Evolutionary conservation across 257 asterid species (phyloP).

Genomic region (Phtheirospermum japonicum): DNA sequence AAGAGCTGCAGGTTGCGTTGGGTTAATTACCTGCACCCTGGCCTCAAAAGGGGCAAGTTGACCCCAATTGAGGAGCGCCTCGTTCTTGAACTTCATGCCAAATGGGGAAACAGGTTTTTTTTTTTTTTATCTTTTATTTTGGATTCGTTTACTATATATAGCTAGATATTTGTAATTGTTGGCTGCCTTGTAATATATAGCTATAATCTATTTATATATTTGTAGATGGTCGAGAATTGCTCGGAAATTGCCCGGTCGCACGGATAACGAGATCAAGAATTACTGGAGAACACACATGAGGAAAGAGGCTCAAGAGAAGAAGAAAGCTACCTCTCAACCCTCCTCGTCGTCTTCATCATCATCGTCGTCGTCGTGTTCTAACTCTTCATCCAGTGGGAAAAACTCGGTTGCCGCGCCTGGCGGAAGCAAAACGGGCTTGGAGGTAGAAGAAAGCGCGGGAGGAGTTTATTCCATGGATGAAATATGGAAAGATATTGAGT

Average conservation of each 20-base stretch:
- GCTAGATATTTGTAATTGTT: too few relatives aligned
- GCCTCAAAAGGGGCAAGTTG: slow-evolving; percentile 79
- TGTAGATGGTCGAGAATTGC: slow-evolving; percentile 95
- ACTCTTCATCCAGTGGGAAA: slow-evolving; percentile 39
- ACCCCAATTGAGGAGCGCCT: slow-evolving; percentile 77
- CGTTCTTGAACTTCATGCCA: slow-evolving; percentile 72
- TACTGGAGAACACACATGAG: slow-evolving; percentile 95
- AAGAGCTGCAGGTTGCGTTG: slow-evolving; percentile 95
- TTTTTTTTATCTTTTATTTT: too few relatives aligned
- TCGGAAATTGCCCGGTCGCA: slow-evolving; percentile 82
- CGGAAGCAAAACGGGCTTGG: slow-evolving; percentile 25
- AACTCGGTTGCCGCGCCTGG: slow-evolving; percentile 2
- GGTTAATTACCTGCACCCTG: slow-evolving; percentile 89
- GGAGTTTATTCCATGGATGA: slow-evolving; percentile 70
- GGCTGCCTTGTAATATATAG: too few relatives aligned
- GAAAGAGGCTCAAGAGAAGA: slow-evolving; percentile 75
- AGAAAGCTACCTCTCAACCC: slow-evolving; percentile 30
- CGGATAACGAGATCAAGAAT: slow-evolving; percentile 91
- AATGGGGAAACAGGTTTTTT: slow-evolving; percentile 82
- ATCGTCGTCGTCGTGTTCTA: slow-evolving; percentile 41
- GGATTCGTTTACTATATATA: too few relatives aligned
- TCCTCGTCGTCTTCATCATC: slow-evolving; percentile 14
- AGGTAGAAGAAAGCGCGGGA: slow-evolving; percentile 34
- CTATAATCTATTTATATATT: not conserved
- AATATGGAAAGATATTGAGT: slow-evolving; percentile 78